These are phyloP conservation scores for Microbotryum silenes-acaulis DNA, from an alignment of 1,284 basidiomycete genomes.

Conservation along the genomic window DNA sequence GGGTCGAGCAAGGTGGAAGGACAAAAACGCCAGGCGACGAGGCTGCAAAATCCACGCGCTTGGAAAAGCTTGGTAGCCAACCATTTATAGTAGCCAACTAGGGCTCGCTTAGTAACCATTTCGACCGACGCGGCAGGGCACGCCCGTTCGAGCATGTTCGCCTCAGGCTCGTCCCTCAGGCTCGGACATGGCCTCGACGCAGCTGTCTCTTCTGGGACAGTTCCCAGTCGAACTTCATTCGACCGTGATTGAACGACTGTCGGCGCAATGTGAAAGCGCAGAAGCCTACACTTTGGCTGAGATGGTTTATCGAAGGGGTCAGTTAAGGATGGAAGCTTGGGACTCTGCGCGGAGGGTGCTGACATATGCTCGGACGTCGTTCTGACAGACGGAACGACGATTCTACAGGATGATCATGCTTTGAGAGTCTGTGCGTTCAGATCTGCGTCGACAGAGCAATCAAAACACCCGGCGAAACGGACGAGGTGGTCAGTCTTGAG, in stretches of 20 bases:
- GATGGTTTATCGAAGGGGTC: constrained; percentile 3
- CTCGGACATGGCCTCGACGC: constrained; percentile 17
- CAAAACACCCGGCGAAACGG: not conserved
- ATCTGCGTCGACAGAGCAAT: not conserved
- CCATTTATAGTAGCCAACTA: no score
- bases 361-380: not conserved
- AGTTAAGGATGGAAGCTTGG: not conserved
- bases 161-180: not conserved
- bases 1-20: not conserved
- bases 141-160: no score
- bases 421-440: not conserved
- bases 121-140: no score
- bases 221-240: constrained; percentile 2
- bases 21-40: not conserved
- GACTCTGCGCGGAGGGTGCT: no score
- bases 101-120: no score
- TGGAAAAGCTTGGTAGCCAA: not conserved
- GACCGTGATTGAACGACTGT: constrained; percentile 4
- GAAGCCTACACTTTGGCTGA: constrained; percentile 7
- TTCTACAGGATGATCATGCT: no score
- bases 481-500: constrained; percentile 9
- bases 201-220: constrained; percentile 17
- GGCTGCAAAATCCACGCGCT: not conserved
- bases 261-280: not conserved
- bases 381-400: not conserved